Conservation (phyloP, 768 basidiomycete species). For the Cystofilobasidium capitatum region DNA sequence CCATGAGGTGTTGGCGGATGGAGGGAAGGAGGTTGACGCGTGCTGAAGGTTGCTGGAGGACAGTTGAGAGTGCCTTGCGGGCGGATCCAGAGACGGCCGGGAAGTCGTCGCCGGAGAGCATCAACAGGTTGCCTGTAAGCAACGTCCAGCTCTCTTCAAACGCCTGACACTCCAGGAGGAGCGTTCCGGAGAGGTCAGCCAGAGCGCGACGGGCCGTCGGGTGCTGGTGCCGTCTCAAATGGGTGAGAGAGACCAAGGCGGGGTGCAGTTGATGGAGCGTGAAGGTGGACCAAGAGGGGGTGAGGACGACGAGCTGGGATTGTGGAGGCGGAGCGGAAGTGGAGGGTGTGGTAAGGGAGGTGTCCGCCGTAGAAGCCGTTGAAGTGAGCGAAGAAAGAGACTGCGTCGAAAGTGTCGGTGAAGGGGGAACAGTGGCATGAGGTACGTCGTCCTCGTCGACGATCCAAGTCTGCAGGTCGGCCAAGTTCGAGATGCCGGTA, state of each 20-base stretch:
- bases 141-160: constrained; percentile 17
- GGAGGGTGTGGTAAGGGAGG: neutral
- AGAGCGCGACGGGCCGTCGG: constrained; percentile 56
- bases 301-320: constrained; percentile 47
- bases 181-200: constrained; percentile 47
- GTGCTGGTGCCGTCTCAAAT: constrained; percentile 62
- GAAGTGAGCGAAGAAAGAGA: constrained; percentile 26
- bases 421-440: constrained; percentile 2
- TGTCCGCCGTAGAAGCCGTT: neutral
- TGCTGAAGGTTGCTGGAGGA: constrained; percentile 60
- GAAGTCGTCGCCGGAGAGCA: constrained; percentile 32
- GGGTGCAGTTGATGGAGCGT: constrained; percentile 75
- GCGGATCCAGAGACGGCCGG: constrained; percentile 10
- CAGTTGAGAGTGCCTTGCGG: constrained; percentile 31
- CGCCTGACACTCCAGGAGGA: constrained; percentile 43
- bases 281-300: constrained; percentile 66
- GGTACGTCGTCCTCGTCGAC: constrained; percentile 26
- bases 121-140: constrained; percentile 17
- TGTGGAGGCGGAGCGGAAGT: neutral
- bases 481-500: constrained; percentile 31
- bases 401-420: constrained; percentile 23
- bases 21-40: constrained; percentile 45
- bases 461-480: constrained; percentile 35
- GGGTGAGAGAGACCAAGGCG: constrained; percentile 64
- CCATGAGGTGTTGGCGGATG: constrained; percentile 27